A percentile compares a stretch with the other conserved stretches of the same genome.
These are phyloP conservation scores for Candida xiaguanensis DNA, from an alignment of 805 yeast species.

Conservation along the genomic window DNA sequence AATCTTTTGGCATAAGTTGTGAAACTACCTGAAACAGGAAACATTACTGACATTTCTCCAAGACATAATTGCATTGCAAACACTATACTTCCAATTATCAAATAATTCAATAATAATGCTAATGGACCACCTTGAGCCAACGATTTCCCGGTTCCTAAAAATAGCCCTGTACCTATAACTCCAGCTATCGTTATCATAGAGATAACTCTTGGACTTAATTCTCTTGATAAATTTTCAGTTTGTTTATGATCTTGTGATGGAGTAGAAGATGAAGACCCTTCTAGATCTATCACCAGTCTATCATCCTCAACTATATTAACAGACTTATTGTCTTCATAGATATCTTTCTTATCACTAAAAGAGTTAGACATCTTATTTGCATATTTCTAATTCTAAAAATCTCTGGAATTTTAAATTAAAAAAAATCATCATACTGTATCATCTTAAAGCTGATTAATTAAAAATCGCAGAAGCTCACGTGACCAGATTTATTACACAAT, in stretches of 20 bases:
- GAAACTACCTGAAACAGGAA: constrained; percentile 55
- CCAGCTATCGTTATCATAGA: constrained; percentile 38
- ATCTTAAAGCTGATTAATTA: too few relatives aligned
- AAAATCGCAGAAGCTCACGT: background rate
- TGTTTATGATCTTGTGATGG: background rate
- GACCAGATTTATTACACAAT: background rate
- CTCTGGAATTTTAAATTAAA: too few relatives aligned
- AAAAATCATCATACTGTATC: too few relatives aligned
- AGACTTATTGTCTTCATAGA: background rate
- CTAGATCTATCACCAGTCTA: constrained; percentile 3
- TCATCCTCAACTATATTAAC: background rate
- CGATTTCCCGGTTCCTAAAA: constrained; percentile 28
- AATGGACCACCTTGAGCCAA: constrained; percentile 33
- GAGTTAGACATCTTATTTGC: background rate
- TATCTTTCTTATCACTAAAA: background rate
- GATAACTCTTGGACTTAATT: constrained; percentile 22
- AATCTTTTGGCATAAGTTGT: constrained; percentile 47
- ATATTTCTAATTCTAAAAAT: too few relatives aligned
- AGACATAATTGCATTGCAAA: constrained; percentile 46
- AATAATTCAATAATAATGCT: constrained; percentile 29
- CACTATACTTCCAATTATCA: constrained; percentile 40
- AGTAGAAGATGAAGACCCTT: background rate
- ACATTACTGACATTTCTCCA: constrained; percentile 55
- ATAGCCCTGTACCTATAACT: constrained; percentile 34
- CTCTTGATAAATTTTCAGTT: constrained; percentile 21